Evolutionary conservation across 2,329 filamentous ascomycete genomes (phyloP), one percentile per base, ranked within the genome.

Genomic region (Fusarium nematophilum): DNA sequence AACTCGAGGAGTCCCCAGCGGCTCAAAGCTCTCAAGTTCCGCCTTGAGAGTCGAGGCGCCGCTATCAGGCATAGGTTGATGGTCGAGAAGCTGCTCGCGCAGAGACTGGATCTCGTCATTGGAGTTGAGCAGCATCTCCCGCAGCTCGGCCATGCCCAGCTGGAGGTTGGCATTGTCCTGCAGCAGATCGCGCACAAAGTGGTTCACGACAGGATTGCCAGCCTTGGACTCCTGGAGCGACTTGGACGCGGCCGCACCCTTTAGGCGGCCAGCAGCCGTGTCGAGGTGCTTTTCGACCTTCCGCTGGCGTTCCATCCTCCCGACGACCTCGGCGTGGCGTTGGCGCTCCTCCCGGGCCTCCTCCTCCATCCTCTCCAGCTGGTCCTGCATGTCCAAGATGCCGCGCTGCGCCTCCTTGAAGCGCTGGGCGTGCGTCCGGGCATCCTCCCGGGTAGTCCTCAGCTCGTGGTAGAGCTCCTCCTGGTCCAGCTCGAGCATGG

Each of bases 161-260:
- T 99, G 95, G 37, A 99, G 79, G 66, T 92, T 97, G 9, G 93
- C 92, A 71, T 99, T 99, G 74, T 99, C 95, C 69, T 96, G 90
- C 14, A 99, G 81, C 51, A 99, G 91, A 73, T 98, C 95, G 65
- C 93, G 92, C 51, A 99, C 95, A 67, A 99, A 98, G 71, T 96
- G 92, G 15, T 92, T 93, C n/a, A 98, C 92, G 30, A 96, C 92
- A 53, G 81, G 88, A 58, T 82, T 86, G 9, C 85, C 83, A 51
- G 79, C 80, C 64, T 85, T 84, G 25, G 84, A 82, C 4, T 83
- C 82, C 4, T 82, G 83, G 33, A 90, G 77, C 3, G 87, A 86
- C 64, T 87, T 89, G 23, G 84, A 83, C 1, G 90, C 91, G 3
- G 92, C 92, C 10, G 91, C 90, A 9, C 90, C 90, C 75, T 94